Evolutionary conservation across 2,329 filamentous ascomycete genomes (phyloP).

Genomic region (Colletotrichum cereale): DNA sequence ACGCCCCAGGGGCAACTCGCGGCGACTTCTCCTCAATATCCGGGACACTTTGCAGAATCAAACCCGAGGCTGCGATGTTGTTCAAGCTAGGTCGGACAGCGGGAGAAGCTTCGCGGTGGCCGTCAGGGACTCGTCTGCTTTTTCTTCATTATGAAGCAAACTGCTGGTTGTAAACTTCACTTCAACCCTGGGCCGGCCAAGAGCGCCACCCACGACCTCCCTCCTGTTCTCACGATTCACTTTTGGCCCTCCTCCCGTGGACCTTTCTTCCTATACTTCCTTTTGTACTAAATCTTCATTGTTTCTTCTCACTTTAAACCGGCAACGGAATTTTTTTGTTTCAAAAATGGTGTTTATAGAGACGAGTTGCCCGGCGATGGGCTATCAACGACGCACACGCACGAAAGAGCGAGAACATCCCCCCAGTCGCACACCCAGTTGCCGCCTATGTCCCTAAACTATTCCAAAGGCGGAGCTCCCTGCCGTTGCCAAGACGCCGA

Average conservation of each 20-base stretch:
- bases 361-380: neutral
- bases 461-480: neutral
- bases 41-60: no score
- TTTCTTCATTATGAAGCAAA: no score
- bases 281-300: neutral
- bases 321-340: neutral
- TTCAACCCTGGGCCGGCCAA: no score
- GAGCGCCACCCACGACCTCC: no score
- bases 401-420: neutral
- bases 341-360: neutral
- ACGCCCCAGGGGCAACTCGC: neutral
- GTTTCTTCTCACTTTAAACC: neutral
- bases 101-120: no score
- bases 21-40: no score
- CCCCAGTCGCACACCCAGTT: neutral
- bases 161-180: no score
- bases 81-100: no score
- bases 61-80: no score
- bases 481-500: neutral
- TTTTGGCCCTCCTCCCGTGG: neutral
- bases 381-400: no score
- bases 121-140: no score
- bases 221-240: neutral
- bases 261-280: neutral
- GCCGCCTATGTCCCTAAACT: neutral